A percentile compares a stretch with the other conserved stretches of the same genome.
Conservation (phyloP, 306 rosid species). For the Lathyrus oleraceus region DNA sequence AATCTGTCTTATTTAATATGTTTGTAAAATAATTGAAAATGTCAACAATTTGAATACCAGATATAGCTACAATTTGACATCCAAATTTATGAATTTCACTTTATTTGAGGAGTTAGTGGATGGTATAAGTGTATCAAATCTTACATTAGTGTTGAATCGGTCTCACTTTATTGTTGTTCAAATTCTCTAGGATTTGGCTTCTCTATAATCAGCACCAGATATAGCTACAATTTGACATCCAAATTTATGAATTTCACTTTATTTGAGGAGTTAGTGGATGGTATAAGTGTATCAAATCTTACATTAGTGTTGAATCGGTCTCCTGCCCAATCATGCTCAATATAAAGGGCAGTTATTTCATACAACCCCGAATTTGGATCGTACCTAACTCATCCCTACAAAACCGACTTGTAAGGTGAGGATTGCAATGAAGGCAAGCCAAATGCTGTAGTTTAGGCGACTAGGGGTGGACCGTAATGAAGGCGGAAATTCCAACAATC, state of each 20-base stretch:
- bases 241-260: constrained; percentile 20
- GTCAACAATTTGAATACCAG: constrained; percentile 20
- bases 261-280: constrained; percentile 20
- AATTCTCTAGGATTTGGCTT: constrained; percentile 4
- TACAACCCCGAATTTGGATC: neutral
- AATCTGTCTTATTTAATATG: constrained; percentile 13
- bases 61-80: constrained; percentile 18
- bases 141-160: neutral
- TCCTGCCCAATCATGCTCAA: constrained; percentile 3
- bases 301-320: neutral
- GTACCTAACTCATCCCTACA: too few relatives aligned
- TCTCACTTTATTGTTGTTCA: constrained; percentile 15
- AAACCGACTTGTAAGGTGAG: too few relatives aligned
- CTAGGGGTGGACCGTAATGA: too few relatives aligned
- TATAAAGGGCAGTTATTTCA: neutral
- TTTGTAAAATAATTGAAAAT: constrained; percentile 23
- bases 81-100: constrained; percentile 17
- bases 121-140: neutral
- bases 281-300: constrained; percentile 1
- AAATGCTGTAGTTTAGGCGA: too few relatives aligned
- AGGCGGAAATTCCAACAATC: neutral
- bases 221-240: constrained; percentile 14
- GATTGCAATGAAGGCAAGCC: too few relatives aligned
- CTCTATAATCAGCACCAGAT: constrained; percentile 16
- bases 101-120: constrained; percentile 18